Evolutionary conservation across 805 yeast species (phyloP).

Genomic region (Yamadazyma laniorum): DNA sequence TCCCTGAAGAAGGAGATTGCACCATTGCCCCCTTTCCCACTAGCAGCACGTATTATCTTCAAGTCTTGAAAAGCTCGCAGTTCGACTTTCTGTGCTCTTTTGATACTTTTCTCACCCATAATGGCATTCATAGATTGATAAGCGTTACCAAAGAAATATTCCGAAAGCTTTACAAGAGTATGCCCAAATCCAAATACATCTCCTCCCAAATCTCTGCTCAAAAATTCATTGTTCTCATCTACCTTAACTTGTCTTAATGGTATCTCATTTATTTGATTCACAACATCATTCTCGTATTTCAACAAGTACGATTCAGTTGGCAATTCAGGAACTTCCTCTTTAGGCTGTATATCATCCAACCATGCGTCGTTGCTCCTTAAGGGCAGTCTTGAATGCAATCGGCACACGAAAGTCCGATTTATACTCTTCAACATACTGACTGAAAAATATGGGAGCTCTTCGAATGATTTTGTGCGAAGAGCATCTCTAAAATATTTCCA

Average conservation of each 20-base stretch:
- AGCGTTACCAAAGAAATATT: slow-evolving; percentile 40
- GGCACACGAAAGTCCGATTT: not conserved
- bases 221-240: slow-evolving; percentile 12
- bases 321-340: not conserved
- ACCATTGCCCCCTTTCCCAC: slow-evolving; percentile 92
- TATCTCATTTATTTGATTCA: not conserved
- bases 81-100: slow-evolving; percentile 33
- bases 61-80: slow-evolving; percentile 54
- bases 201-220: slow-evolving; percentile 19
- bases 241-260: slow-evolving; percentile 3
- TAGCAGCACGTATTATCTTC: slow-evolving; percentile 58
- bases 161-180: slow-evolving; percentile 25
- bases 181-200: slow-evolving; percentile 18
- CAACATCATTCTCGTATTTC: not conserved
- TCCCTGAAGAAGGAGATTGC: slow-evolving; percentile 82
- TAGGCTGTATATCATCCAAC: slow-evolving; percentile 13
- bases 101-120: slow-evolving; percentile 26
- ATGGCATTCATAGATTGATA: slow-evolving; percentile 41
- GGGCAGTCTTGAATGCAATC: slow-evolving; percentile 1
- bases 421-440: slow-evolving; percentile 1
- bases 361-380: slow-evolving; percentile 11
- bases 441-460: slow-evolving; percentile 1
- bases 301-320: slow-evolving; percentile 1
- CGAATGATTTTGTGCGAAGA: slow-evolving; percentile 1
- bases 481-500: not conserved